Evolutionary conservation across 768 basidiomycete genomes (phyloP), one percentile per base, ranked within the genome.

Genomic region (Aureoboletus auriporus): DNA sequence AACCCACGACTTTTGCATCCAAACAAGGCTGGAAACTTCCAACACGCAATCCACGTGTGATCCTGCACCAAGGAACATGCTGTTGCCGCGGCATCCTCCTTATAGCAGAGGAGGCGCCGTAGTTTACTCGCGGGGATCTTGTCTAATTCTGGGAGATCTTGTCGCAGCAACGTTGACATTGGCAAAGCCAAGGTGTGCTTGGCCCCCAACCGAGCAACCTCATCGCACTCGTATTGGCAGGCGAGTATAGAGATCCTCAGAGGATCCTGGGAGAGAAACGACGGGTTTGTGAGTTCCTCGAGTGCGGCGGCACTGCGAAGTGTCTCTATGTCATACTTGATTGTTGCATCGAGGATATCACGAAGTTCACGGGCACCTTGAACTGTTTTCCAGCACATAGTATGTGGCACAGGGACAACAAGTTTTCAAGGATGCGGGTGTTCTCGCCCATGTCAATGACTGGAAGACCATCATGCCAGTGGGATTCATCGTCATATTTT

Each of bases 261-360:
- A 11, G 53, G 51, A 31, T 56, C 49, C 14, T 20, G 1, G 3
- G 8, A 12, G 28, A 58, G 52, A 7, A 58, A 1, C 0, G 29
- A 29, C 3, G 44, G 44, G 1, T 40, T 20, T 23, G 31, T 13
- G 10, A 59, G 51, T 7, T 38, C 44, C 20, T 14, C 3, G 27
- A 60, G 46, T 13, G 38, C 44, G 16, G 29, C 13, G n/a, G 12
- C 20, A 23, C 20, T 13, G 12, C 30, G 49, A 14, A 27, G 11
- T 4, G 35, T 42, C 8, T 42, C 37, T 56, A 59, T 62, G 8
- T 55, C 53, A 9, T 62, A 55, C 36, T 60, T 62, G 2, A 10
- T 26, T 11, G 48, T 27, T 2, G 44, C 56, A 6, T 55, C 50
- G 11, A 60, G 46, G 27, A 51, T 34, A 11, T 23, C 35, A 6